Percentiles rank a stretch among this genome's conserved stretches.
These are phyloP conservation scores for Coccomyxa subellipsoidea DNA, from an alignment of 163 green algal species.

Conservation along the genomic window DNA sequence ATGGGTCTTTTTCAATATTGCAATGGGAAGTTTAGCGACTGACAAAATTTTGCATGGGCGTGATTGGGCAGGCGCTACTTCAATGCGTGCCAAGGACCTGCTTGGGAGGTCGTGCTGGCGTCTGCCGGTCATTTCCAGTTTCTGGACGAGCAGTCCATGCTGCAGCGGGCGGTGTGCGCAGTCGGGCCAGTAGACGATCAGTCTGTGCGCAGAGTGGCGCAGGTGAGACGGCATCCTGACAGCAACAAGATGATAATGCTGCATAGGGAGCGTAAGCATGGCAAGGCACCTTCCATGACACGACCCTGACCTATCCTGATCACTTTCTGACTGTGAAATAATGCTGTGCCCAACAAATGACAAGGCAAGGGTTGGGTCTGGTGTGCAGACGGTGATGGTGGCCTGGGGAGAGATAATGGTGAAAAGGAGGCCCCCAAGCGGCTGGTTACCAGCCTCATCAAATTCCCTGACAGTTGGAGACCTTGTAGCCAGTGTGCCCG, in stretches of 20 bases:
- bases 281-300: too few relatives aligned
- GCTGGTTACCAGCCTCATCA: neutral
- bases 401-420: conserved; percentile 58
- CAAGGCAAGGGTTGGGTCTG: neutral
- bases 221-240: conserved; percentile 15
- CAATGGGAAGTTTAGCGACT: neutral
- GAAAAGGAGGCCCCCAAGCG: neutral
- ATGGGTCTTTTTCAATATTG: neutral
- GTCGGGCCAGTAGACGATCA: conserved; percentile 32
- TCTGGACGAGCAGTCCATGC: conserved; percentile 50
- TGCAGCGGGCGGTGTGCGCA: conserved; percentile 65
- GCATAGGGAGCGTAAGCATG: too few relatives aligned
- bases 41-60: too few relatives aligned
- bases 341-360: too few relatives aligned
- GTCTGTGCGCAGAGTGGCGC: conserved; percentile 42
- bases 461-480: neutral
- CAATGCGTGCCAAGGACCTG: conserved; percentile 33
- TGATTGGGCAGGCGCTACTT: conserved; percentile 39
- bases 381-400: conserved; percentile 54
- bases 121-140: conserved; percentile 81
- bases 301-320: too few relatives aligned
- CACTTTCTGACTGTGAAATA: too few relatives aligned
- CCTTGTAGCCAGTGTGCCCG: neutral
- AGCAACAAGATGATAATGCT: neutral
- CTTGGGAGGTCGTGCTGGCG: conserved; percentile 56